These are phyloP conservation scores for Fistulifera pelliculosa DNA, from an alignment of 108 stramenopile species.

Conservation along the genomic window DNA sequence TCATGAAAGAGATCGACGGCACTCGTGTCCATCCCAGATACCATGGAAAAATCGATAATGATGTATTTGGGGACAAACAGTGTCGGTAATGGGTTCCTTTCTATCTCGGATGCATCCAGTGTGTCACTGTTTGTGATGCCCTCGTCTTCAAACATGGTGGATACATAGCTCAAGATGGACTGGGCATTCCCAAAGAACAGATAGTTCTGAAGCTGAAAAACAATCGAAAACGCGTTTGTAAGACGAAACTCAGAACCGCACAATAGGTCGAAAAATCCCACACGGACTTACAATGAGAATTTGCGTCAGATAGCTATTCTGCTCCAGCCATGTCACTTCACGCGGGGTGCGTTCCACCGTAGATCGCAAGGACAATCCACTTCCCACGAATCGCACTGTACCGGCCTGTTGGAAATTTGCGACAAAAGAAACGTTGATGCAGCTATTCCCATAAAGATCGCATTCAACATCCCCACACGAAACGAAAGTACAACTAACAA, in stretches of 20 bases:
- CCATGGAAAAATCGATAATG: conserved; percentile 55
- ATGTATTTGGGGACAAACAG: conserved; percentile 38
- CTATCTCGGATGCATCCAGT: conserved; percentile 4
- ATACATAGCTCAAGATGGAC: conserved; percentile 51
- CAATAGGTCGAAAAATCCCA: too few relatives aligned
- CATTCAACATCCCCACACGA: conserved; percentile 41
- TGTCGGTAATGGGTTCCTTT: conserved; percentile 27
- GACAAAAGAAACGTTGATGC: conserved; percentile 73
- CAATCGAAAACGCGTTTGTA: too few relatives aligned
- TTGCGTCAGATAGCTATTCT: conserved; percentile 62
- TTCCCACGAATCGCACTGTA: conserved; percentile 63
- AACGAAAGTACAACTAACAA: conserved; percentile 49
- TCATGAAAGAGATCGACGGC: conserved; percentile 58
- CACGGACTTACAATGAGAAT: conserved; percentile 59
- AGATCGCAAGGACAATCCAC: conserved; percentile 51
- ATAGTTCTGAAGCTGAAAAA: conserved; percentile 69
- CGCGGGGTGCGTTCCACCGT: conserved; percentile 47
- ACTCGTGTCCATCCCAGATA: conserved; percentile 63
- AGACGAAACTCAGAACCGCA: too few relatives aligned
- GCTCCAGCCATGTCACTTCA: conserved; percentile 51
- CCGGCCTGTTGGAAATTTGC: conserved; percentile 56
- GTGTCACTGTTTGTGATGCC: conserved; percentile 4
- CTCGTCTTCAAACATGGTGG: conserved; percentile 68
- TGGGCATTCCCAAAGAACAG: conserved; percentile 78
- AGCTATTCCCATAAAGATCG: conserved; percentile 55